Evolutionary conservation across 768 basidiomycete species (phyloP).

Genomic region (Gyrodon lividus): DNA sequence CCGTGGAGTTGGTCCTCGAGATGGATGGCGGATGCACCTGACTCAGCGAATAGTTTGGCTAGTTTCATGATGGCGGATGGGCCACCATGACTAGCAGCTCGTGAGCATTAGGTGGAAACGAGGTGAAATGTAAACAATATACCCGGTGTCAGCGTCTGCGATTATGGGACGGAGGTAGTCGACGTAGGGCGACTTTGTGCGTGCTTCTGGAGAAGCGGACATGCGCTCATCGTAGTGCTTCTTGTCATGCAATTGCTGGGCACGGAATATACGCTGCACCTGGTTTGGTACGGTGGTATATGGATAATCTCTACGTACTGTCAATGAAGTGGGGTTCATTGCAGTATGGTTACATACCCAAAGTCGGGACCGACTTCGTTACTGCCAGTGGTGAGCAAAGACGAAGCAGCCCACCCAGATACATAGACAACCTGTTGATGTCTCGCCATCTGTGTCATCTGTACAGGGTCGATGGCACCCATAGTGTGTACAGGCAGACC

Average conservation of each 20-base stretch:
- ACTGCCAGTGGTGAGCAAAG: constrained; percentile 82
- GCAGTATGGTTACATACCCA: constrained; percentile 45
- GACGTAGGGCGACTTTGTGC: constrained; percentile 70
- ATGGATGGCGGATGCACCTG: constrained; percentile 88
- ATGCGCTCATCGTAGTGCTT: constrained; percentile 90
- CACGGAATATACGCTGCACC: constrained; percentile 87
- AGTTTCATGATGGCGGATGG: constrained; percentile 95
- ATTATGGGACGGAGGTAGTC: constrained; percentile 93
- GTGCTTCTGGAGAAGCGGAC: constrained; percentile 57
- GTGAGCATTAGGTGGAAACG: constrained; percentile 6
- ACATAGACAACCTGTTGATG: constrained; percentile 87
- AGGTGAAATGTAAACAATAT: constrained; percentile 17
- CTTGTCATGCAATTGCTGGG: constrained; percentile 89
- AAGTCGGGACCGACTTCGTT: constrained; percentile 93
- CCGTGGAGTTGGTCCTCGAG: constrained; percentile 94
- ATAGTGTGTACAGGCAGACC: constrained; percentile 82
- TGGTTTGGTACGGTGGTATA: constrained; percentile 97
- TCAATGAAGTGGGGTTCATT: not conserved
- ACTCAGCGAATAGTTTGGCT: constrained; percentile 92
- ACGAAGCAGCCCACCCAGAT: constrained; percentile 90
- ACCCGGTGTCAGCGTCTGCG: constrained; percentile 95
- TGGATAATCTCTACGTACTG: constrained; percentile 72
- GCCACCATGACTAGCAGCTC: constrained; percentile 72
- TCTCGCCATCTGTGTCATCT: constrained; percentile 92
- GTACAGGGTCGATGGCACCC: constrained; percentile 91